phyloP scores from a whole-genome alignment of 2,329 filamentous ascomycete genomes.

The Aureobasidium leucospermi region DNA sequence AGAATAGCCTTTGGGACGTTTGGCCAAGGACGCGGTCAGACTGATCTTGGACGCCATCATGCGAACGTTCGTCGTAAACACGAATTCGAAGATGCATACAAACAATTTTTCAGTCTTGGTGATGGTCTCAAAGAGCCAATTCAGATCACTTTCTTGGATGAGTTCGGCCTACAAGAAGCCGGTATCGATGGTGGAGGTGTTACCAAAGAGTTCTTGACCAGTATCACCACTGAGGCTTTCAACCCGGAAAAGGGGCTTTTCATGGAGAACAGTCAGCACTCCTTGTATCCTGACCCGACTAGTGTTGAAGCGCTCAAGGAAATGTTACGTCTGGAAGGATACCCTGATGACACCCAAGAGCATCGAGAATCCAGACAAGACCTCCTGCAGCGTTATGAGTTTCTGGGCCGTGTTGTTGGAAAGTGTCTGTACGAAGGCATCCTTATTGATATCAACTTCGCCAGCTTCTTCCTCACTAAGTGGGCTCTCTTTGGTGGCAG shows the following conservation, averaged over 20 bases:
- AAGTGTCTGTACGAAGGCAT: conserved; percentile 98
- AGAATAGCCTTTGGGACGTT: conserved; percentile 29
- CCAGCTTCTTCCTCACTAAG: conserved; percentile 91
- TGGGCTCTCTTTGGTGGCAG: conserved; percentile 72
- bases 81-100: conserved; percentile 79
- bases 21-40: conserved; percentile 18
- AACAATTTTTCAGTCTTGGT: conserved; percentile 72
- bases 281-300: conserved; percentile 81
- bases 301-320: conserved; percentile 9
- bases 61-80: conserved; percentile 71
- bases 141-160: conserved; percentile 91
- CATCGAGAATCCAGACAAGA: conserved; percentile 53
- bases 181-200: conserved; percentile 96
- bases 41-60: conserved; percentile 52
- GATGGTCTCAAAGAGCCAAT: conserved; percentile 89
- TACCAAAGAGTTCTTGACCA: conserved; percentile 93
- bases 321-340: conserved; percentile 31
- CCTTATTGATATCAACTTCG: conserved; percentile 85
- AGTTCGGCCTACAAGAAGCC: conserved; percentile 78
- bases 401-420: conserved; percentile 83
- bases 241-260: conserved; percentile 55
- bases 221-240: conserved; percentile 80
- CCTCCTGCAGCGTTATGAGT: conserved; percentile 73
- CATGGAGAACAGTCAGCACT: conserved; percentile 72
- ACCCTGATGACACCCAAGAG: conserved; percentile 47